These are phyloP conservation scores for Yamadazyma aaseri DNA, from an alignment of 1,139 yeast genomes.

Conservation along the genomic window DNA sequence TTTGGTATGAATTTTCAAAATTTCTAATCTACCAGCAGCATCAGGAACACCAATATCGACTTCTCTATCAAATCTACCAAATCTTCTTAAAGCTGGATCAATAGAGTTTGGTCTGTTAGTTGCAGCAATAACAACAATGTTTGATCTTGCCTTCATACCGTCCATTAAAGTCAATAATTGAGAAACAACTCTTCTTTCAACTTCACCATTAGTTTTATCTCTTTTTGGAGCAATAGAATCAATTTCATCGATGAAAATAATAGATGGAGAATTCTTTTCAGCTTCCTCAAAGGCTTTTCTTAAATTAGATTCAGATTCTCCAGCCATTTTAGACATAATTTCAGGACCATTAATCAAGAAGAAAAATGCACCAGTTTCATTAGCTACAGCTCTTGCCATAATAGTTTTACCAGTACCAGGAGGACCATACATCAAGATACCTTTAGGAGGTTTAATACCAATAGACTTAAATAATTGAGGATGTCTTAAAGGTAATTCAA, in stretches of 20 bases:
- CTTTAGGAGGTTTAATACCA: slow-evolving; percentile 97
- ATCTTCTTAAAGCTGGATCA: slow-evolving; percentile 97
- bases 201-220: slow-evolving; percentile 99
- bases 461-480: slow-evolving; percentile 95
- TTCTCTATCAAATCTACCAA: slow-evolving; percentile 98
- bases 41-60: slow-evolving; percentile 99
- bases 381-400: slow-evolving; percentile 99
- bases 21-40: slow-evolving; percentile 97
- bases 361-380: slow-evolving; percentile 98
- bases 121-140: slow-evolving; percentile 83
- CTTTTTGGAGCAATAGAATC: slow-evolving; percentile 99
- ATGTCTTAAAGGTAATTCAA: slow-evolving; percentile 93
- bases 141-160: slow-evolving; percentile 99
- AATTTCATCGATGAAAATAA: slow-evolving; percentile 96
- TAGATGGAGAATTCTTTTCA: slow-evolving; percentile 96
- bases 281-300: slow-evolving; percentile 99
- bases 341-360: slow-evolving; percentile 99
- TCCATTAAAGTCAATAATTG: slow-evolving; percentile 97
- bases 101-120: slow-evolving; percentile 98
- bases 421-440: slow-evolving; percentile 96
- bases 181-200: slow-evolving; percentile 93
- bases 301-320: slow-evolving; percentile 96
- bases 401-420: slow-evolving; percentile 99
- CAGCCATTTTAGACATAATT: slow-evolving; percentile 99
- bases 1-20: slow-evolving; percentile 81